phyloP scores from a whole-genome alignment of 169 alveolate species.

The Plasmodium gaboni region DNA sequence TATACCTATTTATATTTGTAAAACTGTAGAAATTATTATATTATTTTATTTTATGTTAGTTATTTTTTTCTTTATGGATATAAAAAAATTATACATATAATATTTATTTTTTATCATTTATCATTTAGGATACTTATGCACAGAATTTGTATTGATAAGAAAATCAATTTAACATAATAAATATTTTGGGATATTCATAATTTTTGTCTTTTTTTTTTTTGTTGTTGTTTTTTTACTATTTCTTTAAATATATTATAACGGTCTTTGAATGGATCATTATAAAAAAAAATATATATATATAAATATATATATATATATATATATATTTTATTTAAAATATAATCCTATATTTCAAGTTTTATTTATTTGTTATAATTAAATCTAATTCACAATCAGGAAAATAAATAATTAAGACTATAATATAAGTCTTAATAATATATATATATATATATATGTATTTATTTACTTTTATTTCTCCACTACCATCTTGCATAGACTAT shows the following conservation, averaged over 20 bases:
- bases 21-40: too few relatives aligned
- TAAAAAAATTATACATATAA: slow-evolving; percentile 14
- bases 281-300: neutral
- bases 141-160: slow-evolving; percentile 29
- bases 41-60: too few relatives aligned
- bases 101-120: slow-evolving; percentile 51
- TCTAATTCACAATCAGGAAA: too few relatives aligned
- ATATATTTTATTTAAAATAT: neutral
- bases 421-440: too few relatives aligned
- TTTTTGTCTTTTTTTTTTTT: neutral
- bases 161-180: neutral
- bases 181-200: neutral
- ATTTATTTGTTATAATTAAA: too few relatives aligned
- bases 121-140: slow-evolving; percentile 33
- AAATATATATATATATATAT: neutral
- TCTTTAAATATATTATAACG: too few relatives aligned
- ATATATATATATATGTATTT: neutral
- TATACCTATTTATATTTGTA: too few relatives aligned
- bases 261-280: neutral
- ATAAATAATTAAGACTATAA: too few relatives aligned
- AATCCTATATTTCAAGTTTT: too few relatives aligned
- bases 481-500: too few relatives aligned
- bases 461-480: neutral
- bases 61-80: too few relatives aligned
- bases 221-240: too few relatives aligned